Base-by-base conservation (phyloP, 2,329 filamentous ascomycete species). In the Colletotrichum destructivum region DNA sequence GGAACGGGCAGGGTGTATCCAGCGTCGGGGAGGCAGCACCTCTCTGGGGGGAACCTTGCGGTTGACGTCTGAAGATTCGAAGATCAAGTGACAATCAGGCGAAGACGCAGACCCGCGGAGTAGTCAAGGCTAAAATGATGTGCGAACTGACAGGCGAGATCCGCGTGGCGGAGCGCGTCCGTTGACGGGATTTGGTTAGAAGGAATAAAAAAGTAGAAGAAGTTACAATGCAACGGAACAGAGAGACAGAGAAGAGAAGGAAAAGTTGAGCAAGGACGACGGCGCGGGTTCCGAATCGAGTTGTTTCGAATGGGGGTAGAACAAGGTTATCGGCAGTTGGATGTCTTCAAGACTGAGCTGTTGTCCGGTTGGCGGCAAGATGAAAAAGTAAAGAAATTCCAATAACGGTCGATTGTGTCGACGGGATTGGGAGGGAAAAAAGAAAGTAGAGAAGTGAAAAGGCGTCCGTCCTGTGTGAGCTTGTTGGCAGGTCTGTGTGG, bases 11-110 rank as follows among this genome's bases (percentile, higher is more conserved):
- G 73, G 77, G 70, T 71, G 42, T 71, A 62, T 62, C 65, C 69
- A 65, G 76, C 72, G 69, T 70, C 68, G 72, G 51, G 62, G 65
- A 73, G 47, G 49, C 66, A 64, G 72, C 51, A 62, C 26, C 40
- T 59, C 49, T 64, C 59, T 35, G 65, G 69, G 69, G 8, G 69
- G 71, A 55, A 61, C 62, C 66, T 69, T 60, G 67, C 59, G 71
- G 59, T 38, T 52, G 65, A 59, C 61, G 74, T 74, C 68, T 71
- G 74, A 75, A 71, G 65, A 68, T 40, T 31, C 49, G 74, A 49
- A 74, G 74, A 75, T 75, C 74, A 75, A 74, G 72, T 71, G 74
- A 69, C 74, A 75, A 75, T 75, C 72, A 75, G 65, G 74, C 69
- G 54, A 60, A 71, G 66, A 67, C 63, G 59, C 60, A 55, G 66